Evolutionary conservation across 2,329 filamentous ascomycete genomes (phyloP).

Genomic region (Aaosphaeria pasadenensis): DNA sequence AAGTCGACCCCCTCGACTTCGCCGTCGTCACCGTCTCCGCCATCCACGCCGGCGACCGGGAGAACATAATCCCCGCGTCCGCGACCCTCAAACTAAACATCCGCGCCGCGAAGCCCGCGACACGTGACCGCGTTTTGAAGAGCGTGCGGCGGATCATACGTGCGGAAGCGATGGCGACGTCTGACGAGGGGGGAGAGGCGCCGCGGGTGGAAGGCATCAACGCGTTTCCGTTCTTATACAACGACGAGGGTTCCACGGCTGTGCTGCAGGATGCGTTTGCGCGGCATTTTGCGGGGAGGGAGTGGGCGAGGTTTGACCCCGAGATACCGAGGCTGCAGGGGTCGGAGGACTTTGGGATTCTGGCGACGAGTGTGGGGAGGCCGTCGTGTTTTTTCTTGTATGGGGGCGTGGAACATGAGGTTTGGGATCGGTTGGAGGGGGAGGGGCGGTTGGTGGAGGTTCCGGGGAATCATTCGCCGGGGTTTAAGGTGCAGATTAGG

Average conservation of each 20-base stretch:
- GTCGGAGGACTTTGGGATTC: conserved; percentile 58
- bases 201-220: no score
- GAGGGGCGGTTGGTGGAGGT: conserved; percentile 49
- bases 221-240: conserved; percentile 51
- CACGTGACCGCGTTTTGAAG: conserved; percentile 46
- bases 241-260: conserved; percentile 46
- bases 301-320: conserved; percentile 25
- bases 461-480: conserved; percentile 56
- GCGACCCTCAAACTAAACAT: conserved; percentile 57
- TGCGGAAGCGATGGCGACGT: conserved; percentile 50
- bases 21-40: conserved; percentile 59
- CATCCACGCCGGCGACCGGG: conserved; percentile 57
- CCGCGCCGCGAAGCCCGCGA: conserved; percentile 45
- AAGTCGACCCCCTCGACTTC: conserved; percentile 52
- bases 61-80: conserved; percentile 58
- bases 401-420: conserved; percentile 50
- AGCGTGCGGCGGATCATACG: conserved; percentile 53
- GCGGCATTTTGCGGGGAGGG: conserved; percentile 40
- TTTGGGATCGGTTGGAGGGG: conserved; percentile 50
- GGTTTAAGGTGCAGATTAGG: conserved; percentile 58
- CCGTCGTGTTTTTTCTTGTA: conserved; percentile 58
- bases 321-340: conserved; percentile 44
- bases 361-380: conserved; percentile 49
- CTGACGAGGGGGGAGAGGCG: no score
- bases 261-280: conserved; percentile 45